Evolutionary conservation across 495 filamentous ascomycete genomes (phyloP).

Genomic region (Lindgomyces ingoldianus): DNA sequence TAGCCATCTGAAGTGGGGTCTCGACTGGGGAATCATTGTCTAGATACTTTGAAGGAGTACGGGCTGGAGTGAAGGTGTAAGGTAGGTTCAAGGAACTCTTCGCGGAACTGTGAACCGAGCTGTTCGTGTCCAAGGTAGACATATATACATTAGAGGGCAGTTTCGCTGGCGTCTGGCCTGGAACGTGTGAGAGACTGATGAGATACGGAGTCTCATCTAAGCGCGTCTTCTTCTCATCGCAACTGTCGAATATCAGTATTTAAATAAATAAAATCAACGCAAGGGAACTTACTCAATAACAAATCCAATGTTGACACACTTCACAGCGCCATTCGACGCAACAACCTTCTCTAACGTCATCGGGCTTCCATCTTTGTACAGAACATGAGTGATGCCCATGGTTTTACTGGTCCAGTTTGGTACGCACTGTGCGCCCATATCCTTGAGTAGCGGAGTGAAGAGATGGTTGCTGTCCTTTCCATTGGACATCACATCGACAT

Average conservation of each 20-base stretch:
- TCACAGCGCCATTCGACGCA: constrained; percentile 68
- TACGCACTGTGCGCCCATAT: constrained; percentile 84
- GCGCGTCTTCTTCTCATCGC: constrained; percentile 30
- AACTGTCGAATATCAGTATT: constrained; percentile 1
- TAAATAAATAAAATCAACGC: background rate
- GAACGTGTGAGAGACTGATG: constrained; percentile 13
- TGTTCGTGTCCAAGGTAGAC: background rate
- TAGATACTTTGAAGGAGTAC: constrained; percentile 1
- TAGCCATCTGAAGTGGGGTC: background rate
- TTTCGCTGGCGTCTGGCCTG: background rate
- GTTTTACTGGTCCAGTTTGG: constrained; percentile 69
- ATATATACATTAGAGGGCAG: background rate
- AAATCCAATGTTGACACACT: constrained; percentile 37
- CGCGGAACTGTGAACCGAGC: background rate
- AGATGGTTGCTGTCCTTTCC: constrained; percentile 72
- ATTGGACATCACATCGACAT: constrained; percentile 88
- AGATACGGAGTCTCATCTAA: constrained; percentile 32
- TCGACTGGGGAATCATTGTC: background rate
- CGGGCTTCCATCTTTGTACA: constrained; percentile 90
- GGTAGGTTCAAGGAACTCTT: constrained; percentile 1
- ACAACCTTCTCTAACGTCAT: constrained; percentile 85
- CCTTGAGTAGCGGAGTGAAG: constrained; percentile 76
- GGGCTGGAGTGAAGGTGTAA: constrained; percentile 1
- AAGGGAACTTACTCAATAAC: constrained; percentile 14
- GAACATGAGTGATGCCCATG: constrained; percentile 85